These are phyloP conservation scores for Cryoendolithus antarcticus DNA, from an alignment of 2,329 filamentous ascomycete genomes.

Conservation along the genomic window DNA sequence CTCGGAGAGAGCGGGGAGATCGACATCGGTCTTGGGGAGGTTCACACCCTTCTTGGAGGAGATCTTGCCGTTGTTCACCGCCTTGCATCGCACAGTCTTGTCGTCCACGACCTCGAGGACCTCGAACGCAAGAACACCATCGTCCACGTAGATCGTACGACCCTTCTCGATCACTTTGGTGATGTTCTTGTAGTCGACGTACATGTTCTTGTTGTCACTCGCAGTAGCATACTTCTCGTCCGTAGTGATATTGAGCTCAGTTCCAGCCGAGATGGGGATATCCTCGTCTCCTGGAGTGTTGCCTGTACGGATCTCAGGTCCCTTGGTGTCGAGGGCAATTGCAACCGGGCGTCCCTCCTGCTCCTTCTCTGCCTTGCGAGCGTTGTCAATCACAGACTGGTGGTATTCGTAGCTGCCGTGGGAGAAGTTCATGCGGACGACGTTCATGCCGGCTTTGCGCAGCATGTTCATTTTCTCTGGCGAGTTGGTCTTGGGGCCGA, in stretches of 20 bases:
- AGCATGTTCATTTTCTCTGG: conserved; percentile 94
- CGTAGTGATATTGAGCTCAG: conserved; percentile 89
- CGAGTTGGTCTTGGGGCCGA: conserved; percentile 98
- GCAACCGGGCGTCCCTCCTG: conserved; percentile 77
- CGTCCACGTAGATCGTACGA: conserved; percentile 94
- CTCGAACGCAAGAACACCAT: conserved; percentile 93
- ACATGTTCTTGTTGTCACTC: conserved; percentile 91
- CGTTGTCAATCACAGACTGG: conserved; percentile 95
- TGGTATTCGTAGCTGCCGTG: conserved; percentile 92
- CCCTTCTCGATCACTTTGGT: conserved; percentile 90
- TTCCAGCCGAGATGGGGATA: conserved; percentile 69
- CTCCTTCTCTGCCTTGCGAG: conserved; percentile 68
- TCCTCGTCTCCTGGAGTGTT: conserved; percentile 60
- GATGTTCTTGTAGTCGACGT: conserved; percentile 99
- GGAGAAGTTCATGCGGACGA: conserved; percentile 99
- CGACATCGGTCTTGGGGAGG: conserved; percentile 95
- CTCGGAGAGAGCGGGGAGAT: conserved; percentile 91
- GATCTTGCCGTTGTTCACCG: conserved; percentile 96
- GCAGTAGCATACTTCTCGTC: conserved; percentile 80
- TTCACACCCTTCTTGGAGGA: conserved; percentile 99
- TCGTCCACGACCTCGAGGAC: conserved; percentile 80
- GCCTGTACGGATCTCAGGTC: conserved; percentile 76
- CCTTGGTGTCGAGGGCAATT: conserved; percentile 82
- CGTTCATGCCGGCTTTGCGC: conserved; percentile 77
- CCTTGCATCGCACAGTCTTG: conserved; percentile 73